These are phyloP conservation scores for Glycine tomentella DNA, from an alignment of 306 rosid species.

Conservation along the genomic window DNA sequence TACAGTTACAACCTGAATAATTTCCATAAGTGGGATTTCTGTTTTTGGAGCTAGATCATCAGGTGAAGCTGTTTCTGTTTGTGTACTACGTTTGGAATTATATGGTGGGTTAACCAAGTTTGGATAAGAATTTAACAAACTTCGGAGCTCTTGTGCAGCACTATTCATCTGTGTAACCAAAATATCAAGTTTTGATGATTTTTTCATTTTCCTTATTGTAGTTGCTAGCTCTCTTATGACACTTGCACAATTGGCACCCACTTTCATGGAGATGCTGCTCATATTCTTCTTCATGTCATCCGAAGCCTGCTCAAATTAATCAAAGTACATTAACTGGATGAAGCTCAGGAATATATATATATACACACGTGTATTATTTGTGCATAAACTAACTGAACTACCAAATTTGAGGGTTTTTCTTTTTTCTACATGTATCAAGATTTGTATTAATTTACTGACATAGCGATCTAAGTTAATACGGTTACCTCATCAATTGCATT, in stretches of 20 bases:
- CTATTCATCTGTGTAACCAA: constrained; percentile 65
- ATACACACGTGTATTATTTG: too few relatives aligned
- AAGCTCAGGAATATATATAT: too few relatives aligned
- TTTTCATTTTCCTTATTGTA: constrained; percentile 64
- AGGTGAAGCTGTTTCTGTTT: background rate
- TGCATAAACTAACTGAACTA: too few relatives aligned
- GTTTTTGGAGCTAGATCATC: background rate
- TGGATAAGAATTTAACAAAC: constrained; percentile 61
- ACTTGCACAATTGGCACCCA: constrained; percentile 54
- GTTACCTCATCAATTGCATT: too few relatives aligned
- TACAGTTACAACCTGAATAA: constrained; percentile 68
- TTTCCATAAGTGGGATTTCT: constrained; percentile 55
- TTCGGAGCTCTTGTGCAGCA: constrained; percentile 61
- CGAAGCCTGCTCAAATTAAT: constrained; percentile 53
- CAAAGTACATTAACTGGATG: too few relatives aligned
- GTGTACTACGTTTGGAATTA: background rate
- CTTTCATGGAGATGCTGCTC: constrained; percentile 51
- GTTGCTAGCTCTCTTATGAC: constrained; percentile 69
- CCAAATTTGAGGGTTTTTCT: too few relatives aligned
- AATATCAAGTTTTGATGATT: constrained; percentile 59
- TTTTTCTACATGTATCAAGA: too few relatives aligned
- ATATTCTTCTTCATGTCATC: constrained; percentile 59
- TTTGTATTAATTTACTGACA: too few relatives aligned
- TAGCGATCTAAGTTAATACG: too few relatives aligned
- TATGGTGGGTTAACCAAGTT: constrained; percentile 13